These are phyloP conservation scores for Ceratocystiopsis minuta DNA, from an alignment of 2,329 filamentous ascomycete species.

Conservation along the genomic window DNA sequence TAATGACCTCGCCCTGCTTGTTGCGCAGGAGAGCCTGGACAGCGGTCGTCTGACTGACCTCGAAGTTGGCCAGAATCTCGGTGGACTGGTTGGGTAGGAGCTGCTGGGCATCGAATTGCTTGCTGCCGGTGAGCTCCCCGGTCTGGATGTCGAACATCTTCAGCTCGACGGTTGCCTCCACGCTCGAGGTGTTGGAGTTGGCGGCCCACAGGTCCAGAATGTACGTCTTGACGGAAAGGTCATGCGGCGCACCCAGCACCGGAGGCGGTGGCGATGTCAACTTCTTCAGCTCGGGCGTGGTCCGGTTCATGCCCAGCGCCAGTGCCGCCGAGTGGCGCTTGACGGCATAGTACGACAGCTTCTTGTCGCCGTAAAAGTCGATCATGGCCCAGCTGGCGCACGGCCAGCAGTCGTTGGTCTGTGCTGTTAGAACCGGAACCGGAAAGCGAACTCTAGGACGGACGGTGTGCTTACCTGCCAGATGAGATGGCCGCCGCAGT, in stretches of 20 bases:
- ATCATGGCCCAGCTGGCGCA: constrained; percentile 48
- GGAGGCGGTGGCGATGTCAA: not conserved
- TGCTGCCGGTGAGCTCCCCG: no score
- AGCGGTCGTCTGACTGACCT: not conserved
- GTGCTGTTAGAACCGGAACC: no score
- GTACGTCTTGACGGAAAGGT: not conserved
- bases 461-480: constrained; percentile 41
- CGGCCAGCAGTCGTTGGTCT: constrained; percentile 50
- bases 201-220: not conserved
- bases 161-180: not conserved
- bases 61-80: not conserved
- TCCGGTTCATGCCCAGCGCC: constrained; percentile 31
- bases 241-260: not conserved
- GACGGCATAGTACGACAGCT: constrained; percentile 33
- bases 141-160: not conserved
- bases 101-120: not conserved
- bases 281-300: not conserved
- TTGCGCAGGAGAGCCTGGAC: not conserved
- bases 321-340: constrained; percentile 39
- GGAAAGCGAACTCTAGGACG: no score
- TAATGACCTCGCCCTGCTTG: not conserved
- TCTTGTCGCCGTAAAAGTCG: constrained; percentile 46
- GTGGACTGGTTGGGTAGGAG: not conserved
- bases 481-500: constrained; percentile 47
- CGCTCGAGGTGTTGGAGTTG: no score